Evolutionary conservation across 139 green algal genomes (phyloP).

Genomic region (Desmodesmus armatus): DNA sequence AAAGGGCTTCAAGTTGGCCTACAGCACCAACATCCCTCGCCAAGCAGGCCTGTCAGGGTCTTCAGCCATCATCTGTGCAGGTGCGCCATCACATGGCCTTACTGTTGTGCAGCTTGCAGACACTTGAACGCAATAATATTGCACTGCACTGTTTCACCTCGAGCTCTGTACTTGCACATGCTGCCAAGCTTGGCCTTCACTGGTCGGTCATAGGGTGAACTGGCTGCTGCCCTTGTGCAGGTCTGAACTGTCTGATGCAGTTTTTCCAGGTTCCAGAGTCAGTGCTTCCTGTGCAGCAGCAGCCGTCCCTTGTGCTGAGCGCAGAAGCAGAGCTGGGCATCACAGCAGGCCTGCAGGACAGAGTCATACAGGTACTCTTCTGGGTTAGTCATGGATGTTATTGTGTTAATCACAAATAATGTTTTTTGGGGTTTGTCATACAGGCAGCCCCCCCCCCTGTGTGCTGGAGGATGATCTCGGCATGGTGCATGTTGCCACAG

Average conservation of each 20-base stretch:
- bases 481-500: too few species aligned
- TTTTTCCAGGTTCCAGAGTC: slow-evolving; percentile 68
- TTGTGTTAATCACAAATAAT: too few species aligned
- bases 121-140: too few species aligned
- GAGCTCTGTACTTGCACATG: neutral
- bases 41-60: slow-evolving; percentile 90
- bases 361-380: slow-evolving; percentile 91
- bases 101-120: too few species aligned
- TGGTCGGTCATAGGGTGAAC: too few species aligned
- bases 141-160: neutral
- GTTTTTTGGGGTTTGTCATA: neutral
- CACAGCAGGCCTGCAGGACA: slow-evolving; percentile 89
- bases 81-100: too few species aligned
- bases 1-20: slow-evolving; percentile 80
- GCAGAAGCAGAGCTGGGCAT: slow-evolving; percentile 90
- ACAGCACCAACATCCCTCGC: slow-evolving; percentile 88
- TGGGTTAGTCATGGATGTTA: too few species aligned
- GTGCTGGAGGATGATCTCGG: too few species aligned
- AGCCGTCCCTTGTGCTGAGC: slow-evolving; percentile 77
- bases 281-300: slow-evolving; percentile 33
- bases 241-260: slow-evolving; percentile 87
- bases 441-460: too few species aligned
- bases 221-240: slow-evolving; percentile 37
- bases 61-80: slow-evolving; percentile 87
- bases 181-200: too few species aligned